Conservation (phyloP, 306 rosid species). For the Fragaria ananassa region DNA sequence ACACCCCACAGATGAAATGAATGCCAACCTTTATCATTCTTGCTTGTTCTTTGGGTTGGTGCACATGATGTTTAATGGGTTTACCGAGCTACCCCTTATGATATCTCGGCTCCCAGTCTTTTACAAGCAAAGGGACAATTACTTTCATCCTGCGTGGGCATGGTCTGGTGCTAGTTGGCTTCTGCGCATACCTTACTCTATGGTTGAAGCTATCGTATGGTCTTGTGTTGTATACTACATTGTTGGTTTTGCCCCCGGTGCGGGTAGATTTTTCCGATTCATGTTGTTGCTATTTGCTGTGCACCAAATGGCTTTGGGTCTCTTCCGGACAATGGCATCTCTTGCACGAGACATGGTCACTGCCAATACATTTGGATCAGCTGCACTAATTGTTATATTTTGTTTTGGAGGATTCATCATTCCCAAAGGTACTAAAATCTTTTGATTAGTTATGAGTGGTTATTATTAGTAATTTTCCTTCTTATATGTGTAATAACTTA, state of each 20-base stretch:
- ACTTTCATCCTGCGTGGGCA: constrained; percentile 84
- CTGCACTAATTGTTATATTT: constrained; percentile 61
- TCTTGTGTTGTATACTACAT: constrained; percentile 66
- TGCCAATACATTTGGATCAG: constrained; percentile 88
- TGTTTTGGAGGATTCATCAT: constrained; percentile 79
- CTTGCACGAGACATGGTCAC: constrained; percentile 75
- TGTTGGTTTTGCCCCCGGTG: constrained; percentile 81
- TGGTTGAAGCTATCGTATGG: constrained; percentile 81
- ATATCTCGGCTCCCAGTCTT: constrained; percentile 79
- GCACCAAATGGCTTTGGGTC: constrained; percentile 95
- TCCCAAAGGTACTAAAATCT: constrained; percentile 59
- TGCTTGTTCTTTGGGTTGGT: constrained; percentile 78
- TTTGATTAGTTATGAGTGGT: background rate
- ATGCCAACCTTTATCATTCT: constrained; percentile 72
- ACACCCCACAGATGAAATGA: constrained; percentile 57
- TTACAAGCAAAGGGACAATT: constrained; percentile 83
- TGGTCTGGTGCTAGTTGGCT: constrained; percentile 78
- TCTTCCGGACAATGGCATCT: constrained; percentile 79
- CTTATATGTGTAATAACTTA: background rate
- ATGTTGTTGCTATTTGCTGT: constrained; percentile 62
- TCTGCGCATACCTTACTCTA: constrained; percentile 74
- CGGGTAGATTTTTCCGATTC: constrained; percentile 81
- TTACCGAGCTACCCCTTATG: constrained; percentile 79
- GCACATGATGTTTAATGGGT: constrained; percentile 91
- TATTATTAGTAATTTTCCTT: constrained; percentile 7